Evolutionary conservation across 441 rosid genomes (phyloP), one percentile per base, ranked within the genome.

Genomic region (Biscutella auriculata): DNA sequence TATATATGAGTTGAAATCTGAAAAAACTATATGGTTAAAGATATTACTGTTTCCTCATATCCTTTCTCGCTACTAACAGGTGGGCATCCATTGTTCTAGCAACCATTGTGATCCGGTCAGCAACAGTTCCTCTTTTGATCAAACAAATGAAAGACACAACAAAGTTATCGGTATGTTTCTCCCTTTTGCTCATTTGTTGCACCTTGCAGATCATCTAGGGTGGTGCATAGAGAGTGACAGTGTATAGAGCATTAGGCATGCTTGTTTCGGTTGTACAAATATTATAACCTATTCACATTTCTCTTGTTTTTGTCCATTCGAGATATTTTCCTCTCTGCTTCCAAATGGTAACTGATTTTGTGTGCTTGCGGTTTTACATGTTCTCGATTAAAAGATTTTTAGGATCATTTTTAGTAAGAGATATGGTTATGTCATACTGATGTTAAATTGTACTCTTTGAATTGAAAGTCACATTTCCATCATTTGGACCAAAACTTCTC

Each of bases 71-170:
- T 17, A 19, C 39, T 53, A 19, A 48, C 62, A 88, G 98, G 98
- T 88, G 94, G 97, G 81, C 84, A n/a, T 82, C 93, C 46, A 84
- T 93, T 57, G 68, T 66, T 29, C 6, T 86, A 34, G 73, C 95
- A 40, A 93, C 97, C 8, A 48, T 88, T 49, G 4, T 87, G 63
- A 82, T 88, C 59, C 79, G 98, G 62, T 68, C 76, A 19, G 67
- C 68, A 33, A 83, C 85, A 0, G n/a, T 87, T 66, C 97, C 98
- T 9, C 77, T 93, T 57, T 26, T 84, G 66, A 76, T 93, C 62
- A 82, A 79, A 74, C 95, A 87, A 69, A 74, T 84, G 46, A 92
- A 87, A 81, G 80, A 85, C 44, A 80, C 92, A 17, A 33, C 90
- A 46, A 87, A 88, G 71, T 75, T 88, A 43, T 62, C 85, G 19